Percentiles rank a stretch among this genome's conserved stretches.
Evolutionary conservation across 371 early-diverging fungal species (phyloP).

Genomic region (Mortierella sp.): DNA sequence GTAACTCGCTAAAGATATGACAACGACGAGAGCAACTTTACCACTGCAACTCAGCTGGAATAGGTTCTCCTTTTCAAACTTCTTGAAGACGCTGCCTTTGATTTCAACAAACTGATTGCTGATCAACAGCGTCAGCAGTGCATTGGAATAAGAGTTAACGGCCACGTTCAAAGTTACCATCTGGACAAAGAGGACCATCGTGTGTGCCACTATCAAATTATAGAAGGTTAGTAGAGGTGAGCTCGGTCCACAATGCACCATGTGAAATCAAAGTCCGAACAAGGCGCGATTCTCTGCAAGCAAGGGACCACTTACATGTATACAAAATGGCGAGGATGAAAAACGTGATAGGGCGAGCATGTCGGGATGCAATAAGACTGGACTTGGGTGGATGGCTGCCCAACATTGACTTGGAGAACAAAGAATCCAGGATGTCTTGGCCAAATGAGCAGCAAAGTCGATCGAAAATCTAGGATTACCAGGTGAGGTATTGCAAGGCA

Average conservation of each 20-base stretch:
- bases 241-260: background rate
- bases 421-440: slow-evolving; percentile 92
- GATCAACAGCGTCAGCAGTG: slow-evolving; percentile 89
- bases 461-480: slow-evolving; percentile 76
- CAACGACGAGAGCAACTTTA: slow-evolving; percentile 40
- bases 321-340: slow-evolving; percentile 83
- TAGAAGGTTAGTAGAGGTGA: background rate
- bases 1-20: background rate
- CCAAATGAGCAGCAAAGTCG: slow-evolving; percentile 93
- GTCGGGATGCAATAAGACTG: slow-evolving; percentile 57
- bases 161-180: slow-evolving; percentile 96
- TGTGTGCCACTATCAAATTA: slow-evolving; percentile 77
- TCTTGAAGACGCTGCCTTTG: slow-evolving; percentile 95
- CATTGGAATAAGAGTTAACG: slow-evolving; percentile 94
- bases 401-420: slow-evolving; percentile 78
- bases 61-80: slow-evolving; percentile 94
- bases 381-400: slow-evolving; percentile 57
- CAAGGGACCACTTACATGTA: slow-evolving; percentile 63
- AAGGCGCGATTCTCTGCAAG: no score
- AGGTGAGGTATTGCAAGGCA: slow-evolving; percentile 79
- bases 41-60: slow-evolving; percentile 93
- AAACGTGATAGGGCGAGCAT: slow-evolving; percentile 65
- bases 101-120: slow-evolving; percentile 99
- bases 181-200: slow-evolving; percentile 93
- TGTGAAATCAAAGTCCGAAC: background rate